These are phyloP conservation scores for Themeda triandra DNA, from an alignment of 176 grass and related monocot genomes.

Conservation along the genomic window DNA sequence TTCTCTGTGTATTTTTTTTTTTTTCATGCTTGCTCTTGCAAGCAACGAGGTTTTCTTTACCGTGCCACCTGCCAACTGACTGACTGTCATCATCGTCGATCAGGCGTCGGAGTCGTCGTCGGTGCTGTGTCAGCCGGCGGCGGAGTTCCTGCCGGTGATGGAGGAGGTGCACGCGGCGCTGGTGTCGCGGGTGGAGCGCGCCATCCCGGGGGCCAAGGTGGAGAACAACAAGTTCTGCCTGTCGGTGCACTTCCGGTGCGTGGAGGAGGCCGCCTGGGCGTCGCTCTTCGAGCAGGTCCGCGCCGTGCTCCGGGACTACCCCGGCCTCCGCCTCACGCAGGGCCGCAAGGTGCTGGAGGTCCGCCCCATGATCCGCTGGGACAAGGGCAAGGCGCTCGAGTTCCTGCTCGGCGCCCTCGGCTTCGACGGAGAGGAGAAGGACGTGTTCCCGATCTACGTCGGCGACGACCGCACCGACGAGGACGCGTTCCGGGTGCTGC, in stretches of 20 bases:
- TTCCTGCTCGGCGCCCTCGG: conserved; percentile 59
- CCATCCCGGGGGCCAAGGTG: conserved; percentile 58
- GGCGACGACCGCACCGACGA: conserved; percentile 85
- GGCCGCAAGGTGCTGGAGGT: conserved; percentile 82
- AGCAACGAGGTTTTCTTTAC: neutral
- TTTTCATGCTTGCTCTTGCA: neutral
- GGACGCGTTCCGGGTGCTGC: conserved; percentile 80
- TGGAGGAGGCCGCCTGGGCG: conserved; percentile 40
- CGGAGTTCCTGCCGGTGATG: conserved; percentile 71
- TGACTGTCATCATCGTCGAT: too few relatives aligned
- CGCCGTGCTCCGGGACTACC: conserved; percentile 53
- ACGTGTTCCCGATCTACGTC: conserved; percentile 70
- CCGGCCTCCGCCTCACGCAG: conserved; percentile 46
- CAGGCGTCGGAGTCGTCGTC: neutral
- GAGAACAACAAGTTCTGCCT: conserved; percentile 86
- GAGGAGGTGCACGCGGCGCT: conserved; percentile 51
- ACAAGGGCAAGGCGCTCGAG: conserved; percentile 83
- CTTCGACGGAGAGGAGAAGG: neutral
- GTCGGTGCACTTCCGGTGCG: conserved; percentile 70
- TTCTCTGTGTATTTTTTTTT: too few relatives aligned
- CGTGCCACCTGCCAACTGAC: neutral
- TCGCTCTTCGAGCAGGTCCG: conserved; percentile 45
- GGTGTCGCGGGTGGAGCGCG: conserved; percentile 17
- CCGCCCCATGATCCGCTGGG: conserved; percentile 59
- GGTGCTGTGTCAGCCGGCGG: conserved; percentile 67